Evolutionary conservation across 192 early-diverging fungal genomes (phyloP), one percentile per base, ranked within the genome.

Genomic region (Lobosporangium transversale): DNA sequence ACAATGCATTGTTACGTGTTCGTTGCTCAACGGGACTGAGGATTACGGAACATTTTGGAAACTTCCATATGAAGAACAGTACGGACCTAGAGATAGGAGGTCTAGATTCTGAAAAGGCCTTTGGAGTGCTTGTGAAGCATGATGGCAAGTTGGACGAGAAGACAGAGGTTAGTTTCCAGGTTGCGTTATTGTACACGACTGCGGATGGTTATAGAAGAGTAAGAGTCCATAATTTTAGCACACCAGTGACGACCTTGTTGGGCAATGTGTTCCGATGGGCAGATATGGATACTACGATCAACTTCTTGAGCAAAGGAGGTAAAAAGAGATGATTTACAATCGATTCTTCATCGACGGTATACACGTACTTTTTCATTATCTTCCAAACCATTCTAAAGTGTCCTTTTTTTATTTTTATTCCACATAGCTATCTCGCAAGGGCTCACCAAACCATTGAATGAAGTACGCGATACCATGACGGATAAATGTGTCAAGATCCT

Each of bases 51-150:
- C 91, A 98, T 62, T 92, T 92, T 63, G 97, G 97, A 50, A 98
- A 98, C 85, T 92, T 98, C 78, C 90, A 86, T 66, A 95, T 96
- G 91, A 90, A 89, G 58, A 98, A 95, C 78, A 84, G 85, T 6
- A 96, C 94, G 4, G 97, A 99, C 68, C 79, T 99, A 29, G 95
- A 98, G 81, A 78, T 97, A 29, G 96, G 91, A 3, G 95, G 97
- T 6, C 84, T 98, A 30, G 93, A 93, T 58, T 88, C 91, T 53
- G 89, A 93, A 54, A 95, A 91, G 56, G 84, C 95, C 0, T 86
- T 98, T 69, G 97, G 86, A 3, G 89, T 94, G 45, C 66, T 85
- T 21, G 78, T 99, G 59, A 91, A 91, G 68, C 89, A 98, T 67
- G 97, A 99, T 48, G 91, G 89, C 31, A 94, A 94, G 67, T 82